phyloP scores from a whole-genome alignment of 202 grass and related monocot genomes.

The Brachypodium distachyon region DNA sequence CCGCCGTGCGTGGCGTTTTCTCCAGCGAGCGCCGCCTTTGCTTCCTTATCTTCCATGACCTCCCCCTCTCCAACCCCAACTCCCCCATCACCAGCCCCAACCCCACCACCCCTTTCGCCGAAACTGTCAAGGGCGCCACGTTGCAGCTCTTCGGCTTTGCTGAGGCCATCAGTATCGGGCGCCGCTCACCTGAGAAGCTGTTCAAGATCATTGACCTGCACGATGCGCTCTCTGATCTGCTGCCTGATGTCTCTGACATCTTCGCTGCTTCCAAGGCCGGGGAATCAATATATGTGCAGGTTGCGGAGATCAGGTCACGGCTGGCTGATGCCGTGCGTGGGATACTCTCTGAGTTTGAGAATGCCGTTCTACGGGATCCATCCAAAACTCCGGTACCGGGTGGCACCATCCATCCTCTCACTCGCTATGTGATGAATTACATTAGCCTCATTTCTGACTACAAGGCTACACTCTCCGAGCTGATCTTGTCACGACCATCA shows the following conservation, averaged over 20 bases:
- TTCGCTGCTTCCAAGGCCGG: slow-evolving; percentile 50
- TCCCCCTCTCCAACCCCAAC: slow-evolving; percentile 17
- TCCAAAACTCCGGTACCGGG: slow-evolving; percentile 62
- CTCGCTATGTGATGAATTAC: slow-evolving; percentile 96
- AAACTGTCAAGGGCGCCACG: slow-evolving; percentile 67
- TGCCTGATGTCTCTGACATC: slow-evolving; percentile 64
- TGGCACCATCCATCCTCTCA: slow-evolving; percentile 89
- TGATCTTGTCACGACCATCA: slow-evolving; percentile 59
- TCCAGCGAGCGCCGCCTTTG: slow-evolving; percentile 83
- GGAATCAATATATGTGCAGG: slow-evolving; percentile 61
- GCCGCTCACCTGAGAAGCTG: slow-evolving; percentile 76
- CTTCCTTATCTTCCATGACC: slow-evolving; percentile 63
- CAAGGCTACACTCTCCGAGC: slow-evolving; percentile 53
- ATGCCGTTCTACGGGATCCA: slow-evolving; percentile 61
- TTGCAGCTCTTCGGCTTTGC: slow-evolving; percentile 78
- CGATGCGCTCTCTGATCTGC: slow-evolving; percentile 52
- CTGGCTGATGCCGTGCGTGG: slow-evolving; percentile 71
- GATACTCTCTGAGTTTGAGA: slow-evolving; percentile 86
- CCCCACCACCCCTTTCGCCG: slow-evolving; percentile 39
- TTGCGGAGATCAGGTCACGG: slow-evolving; percentile 43
- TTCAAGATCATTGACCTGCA: slow-evolving; percentile 94
- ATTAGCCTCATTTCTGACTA: slow-evolving; percentile 67
- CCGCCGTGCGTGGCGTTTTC: slow-evolving; percentile 52
- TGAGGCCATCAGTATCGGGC: slow-evolving; percentile 75
- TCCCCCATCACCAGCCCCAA: slow-evolving; percentile 21